Conservation (phyloP, 1,139 yeast species). For the Yamadazyma dendronema region DNA sequence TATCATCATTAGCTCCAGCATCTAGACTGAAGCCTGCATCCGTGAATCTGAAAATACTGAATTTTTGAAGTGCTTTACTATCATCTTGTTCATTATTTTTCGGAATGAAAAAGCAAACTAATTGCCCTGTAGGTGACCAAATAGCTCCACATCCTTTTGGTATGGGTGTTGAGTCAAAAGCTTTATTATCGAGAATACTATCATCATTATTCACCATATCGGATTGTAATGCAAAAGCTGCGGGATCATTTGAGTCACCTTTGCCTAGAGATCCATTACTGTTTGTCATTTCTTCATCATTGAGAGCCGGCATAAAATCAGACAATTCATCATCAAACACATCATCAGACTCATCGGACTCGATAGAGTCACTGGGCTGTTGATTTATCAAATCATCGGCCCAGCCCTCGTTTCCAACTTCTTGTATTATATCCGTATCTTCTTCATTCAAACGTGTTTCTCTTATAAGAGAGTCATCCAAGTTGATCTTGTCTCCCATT, state of each 20-base stretch:
- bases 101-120: slow-evolving; percentile 81
- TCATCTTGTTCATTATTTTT: slow-evolving; percentile 38
- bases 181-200: slow-evolving; percentile 4
- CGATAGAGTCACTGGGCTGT: slow-evolving; percentile 37
- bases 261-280: slow-evolving; percentile 16
- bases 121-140: slow-evolving; percentile 77
- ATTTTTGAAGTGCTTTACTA: slow-evolving; percentile 27
- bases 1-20: slow-evolving; percentile 14
- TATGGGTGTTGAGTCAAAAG: slow-evolving; percentile 78
- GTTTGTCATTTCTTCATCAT: slow-evolving; percentile 26
- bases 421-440: slow-evolving; percentile 22
- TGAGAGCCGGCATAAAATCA: slow-evolving; percentile 32
- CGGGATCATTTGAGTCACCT: slow-evolving; percentile 17
- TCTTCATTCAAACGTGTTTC: slow-evolving; percentile 22
- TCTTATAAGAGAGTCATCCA: slow-evolving; percentile 36
- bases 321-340: slow-evolving; percentile 22
- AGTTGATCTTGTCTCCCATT: slow-evolving; percentile 74
- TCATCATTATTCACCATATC: slow-evolving; percentile 16
- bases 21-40: slow-evolving; percentile 36
- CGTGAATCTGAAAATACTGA: slow-evolving; percentile 38
- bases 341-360: slow-evolving; percentile 20
- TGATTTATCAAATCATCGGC: slow-evolving; percentile 44
- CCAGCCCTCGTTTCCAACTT: slow-evolving; percentile 45
- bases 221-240: slow-evolving; percentile 14
- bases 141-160: slow-evolving; percentile 93